Conservation (phyloP, 1,284 basidiomycete genomes). For the Meripilus lineatus region DNA sequence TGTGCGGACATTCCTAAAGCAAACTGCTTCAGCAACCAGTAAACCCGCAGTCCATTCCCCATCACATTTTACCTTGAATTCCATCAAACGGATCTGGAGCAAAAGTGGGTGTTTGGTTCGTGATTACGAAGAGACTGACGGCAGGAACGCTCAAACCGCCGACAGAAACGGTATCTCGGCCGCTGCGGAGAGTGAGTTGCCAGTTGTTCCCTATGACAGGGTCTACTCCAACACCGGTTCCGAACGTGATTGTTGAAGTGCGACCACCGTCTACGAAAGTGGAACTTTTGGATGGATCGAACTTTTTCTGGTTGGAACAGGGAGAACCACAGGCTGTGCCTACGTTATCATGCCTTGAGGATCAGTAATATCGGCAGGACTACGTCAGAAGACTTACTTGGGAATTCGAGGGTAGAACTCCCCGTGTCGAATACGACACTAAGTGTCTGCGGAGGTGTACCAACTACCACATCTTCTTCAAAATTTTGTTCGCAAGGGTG, state of each 20-base stretch:
- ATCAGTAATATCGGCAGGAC: background rate
- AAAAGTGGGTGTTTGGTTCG: slow-evolving; percentile 45
- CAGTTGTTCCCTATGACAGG: slow-evolving; percentile 45
- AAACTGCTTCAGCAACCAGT: slow-evolving; percentile 3
- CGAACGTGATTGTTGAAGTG: slow-evolving; percentile 40
- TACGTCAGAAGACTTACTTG: slow-evolving; percentile 28
- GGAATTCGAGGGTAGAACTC: slow-evolving; percentile 43
- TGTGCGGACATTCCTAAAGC: slow-evolving; percentile 42
- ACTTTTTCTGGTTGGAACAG: slow-evolving; percentile 41
- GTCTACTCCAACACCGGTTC: slow-evolving; percentile 52
- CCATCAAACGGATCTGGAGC: slow-evolving; percentile 50
- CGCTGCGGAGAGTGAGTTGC: slow-evolving; percentile 37
- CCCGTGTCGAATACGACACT: slow-evolving; percentile 53
- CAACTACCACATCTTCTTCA: slow-evolving; percentile 33
- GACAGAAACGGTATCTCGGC: slow-evolving; percentile 41
- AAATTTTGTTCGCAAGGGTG: background rate
- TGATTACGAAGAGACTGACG: slow-evolving; percentile 43
- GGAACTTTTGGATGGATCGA: slow-evolving; percentile 42
- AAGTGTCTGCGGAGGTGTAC: slow-evolving; percentile 46
- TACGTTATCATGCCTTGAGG: too few species aligned
- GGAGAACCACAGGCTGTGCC: slow-evolving; percentile 40
- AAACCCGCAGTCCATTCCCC: background rate
- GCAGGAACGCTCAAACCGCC: slow-evolving; percentile 35
- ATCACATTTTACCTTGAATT: slow-evolving; percentile 37
- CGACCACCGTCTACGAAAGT: slow-evolving; percentile 43